phyloP scores from a whole-genome alignment of 805 yeast species.

The Millerozyma miso region DNA sequence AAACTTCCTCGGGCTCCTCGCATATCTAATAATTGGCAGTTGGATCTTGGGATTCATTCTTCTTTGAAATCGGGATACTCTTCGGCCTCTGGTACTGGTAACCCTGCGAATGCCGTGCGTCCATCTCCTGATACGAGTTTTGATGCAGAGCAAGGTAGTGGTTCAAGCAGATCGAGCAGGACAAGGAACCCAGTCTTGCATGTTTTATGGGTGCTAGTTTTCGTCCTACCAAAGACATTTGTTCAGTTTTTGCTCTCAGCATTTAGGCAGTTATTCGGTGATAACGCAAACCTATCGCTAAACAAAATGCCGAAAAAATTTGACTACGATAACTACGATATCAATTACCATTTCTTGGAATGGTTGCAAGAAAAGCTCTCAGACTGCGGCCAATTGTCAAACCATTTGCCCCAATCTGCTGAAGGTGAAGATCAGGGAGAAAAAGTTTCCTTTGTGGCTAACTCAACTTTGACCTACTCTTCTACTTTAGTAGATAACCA shows the following conservation, averaged over 20 bases:
- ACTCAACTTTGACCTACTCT: neutral
- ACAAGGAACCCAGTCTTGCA: constrained; percentile 8
- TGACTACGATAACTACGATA: constrained; percentile 23
- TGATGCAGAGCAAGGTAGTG: constrained; percentile 2
- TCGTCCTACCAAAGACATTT: constrained; percentile 53
- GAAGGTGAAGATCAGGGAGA: neutral
- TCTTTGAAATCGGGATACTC: constrained; percentile 14
- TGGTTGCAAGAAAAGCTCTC: constrained; percentile 1
- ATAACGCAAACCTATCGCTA: constrained; percentile 4
- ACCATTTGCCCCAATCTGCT: constrained; percentile 6
- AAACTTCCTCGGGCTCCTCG: constrained; percentile 38
- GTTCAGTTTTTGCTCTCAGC: constrained; percentile 39
- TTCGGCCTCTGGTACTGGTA: neutral
- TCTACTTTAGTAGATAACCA: neutral
- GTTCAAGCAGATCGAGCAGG: neutral
- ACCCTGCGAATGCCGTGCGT: neutral
- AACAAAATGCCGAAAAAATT: constrained; percentile 22
- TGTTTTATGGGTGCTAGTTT: constrained; percentile 47
- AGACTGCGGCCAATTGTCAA: neutral
- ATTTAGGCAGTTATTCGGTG: constrained; percentile 21
- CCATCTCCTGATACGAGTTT: constrained; percentile 21
- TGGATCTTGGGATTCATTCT: constrained; percentile 37
- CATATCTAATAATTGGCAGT: constrained; percentile 38
- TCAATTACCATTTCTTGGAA: constrained; percentile 11
- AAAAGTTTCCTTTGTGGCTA: neutral